Conservation (phyloP, 768 basidiomycete species). For the Pisolithus albus region DNA sequence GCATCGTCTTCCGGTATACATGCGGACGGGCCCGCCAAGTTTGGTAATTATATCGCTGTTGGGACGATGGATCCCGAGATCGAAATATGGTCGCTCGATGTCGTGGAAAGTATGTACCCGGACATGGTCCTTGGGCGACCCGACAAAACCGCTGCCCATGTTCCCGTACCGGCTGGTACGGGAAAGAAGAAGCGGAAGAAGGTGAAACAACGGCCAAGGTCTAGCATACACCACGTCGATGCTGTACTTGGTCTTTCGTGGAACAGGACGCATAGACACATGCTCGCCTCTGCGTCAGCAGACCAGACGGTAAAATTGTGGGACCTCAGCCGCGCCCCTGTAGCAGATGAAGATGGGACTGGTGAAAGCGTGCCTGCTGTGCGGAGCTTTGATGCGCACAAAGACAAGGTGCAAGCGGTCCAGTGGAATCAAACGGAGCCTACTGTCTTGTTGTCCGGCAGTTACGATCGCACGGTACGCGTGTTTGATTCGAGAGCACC, state of each 20-base stretch:
- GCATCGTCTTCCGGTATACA: slow-evolving; percentile 36
- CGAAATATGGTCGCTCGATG: slow-evolving; percentile 96
- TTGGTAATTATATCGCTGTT: slow-evolving; percentile 91
- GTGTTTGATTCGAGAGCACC: slow-evolving; percentile 89
- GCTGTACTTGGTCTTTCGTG: slow-evolving; percentile 90
- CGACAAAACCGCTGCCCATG: slow-evolving; percentile 72
- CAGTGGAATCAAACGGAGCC: slow-evolving; percentile 92
- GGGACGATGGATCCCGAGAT: slow-evolving; percentile 97
- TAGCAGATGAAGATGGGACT: slow-evolving; percentile 38
- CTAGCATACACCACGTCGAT: slow-evolving; percentile 79
- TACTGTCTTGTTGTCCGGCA: slow-evolving; percentile 85
- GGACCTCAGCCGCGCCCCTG: slow-evolving; percentile 77
- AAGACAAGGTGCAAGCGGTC: slow-evolving; percentile 93
- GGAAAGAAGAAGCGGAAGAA: slow-evolving; percentile 97
- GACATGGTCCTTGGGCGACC: slow-evolving; percentile 86
- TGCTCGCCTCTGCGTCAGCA: slow-evolving; percentile 87
- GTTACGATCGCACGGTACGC: slow-evolving; percentile 91
- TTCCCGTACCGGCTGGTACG: slow-evolving; percentile 76
- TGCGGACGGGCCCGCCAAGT: slow-evolving; percentile 27
- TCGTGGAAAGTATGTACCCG: slow-evolving; percentile 91
- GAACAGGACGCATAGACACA: slow-evolving; percentile 85
- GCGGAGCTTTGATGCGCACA: slow-evolving; percentile 78
- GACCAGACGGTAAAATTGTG: slow-evolving; percentile 96
- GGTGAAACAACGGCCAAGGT: slow-evolving; percentile 53
- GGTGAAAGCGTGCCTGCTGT: slow-evolving; percentile 51